Conservation (phyloP, 805 yeast genomes). For the Candida loeiensis region DNA sequence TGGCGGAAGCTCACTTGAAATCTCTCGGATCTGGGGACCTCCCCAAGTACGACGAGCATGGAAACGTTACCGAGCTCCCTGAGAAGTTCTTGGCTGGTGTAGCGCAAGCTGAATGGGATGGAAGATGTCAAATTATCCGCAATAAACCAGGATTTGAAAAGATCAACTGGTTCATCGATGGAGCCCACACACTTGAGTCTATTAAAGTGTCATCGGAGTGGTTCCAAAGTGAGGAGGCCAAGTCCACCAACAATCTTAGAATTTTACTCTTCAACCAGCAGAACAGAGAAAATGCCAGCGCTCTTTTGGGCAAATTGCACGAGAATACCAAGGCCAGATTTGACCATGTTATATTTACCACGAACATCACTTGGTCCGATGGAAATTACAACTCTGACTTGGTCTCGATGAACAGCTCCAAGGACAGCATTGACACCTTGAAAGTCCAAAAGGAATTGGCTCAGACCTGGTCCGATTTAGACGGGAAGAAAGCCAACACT, state of each 20-base stretch:
- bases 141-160: conserved; percentile 36
- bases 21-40: conserved; percentile 39
- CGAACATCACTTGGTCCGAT: conserved; percentile 86
- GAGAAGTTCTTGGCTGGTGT: conserved; percentile 56
- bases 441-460: conserved; percentile 77
- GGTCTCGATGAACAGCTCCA: conserved; percentile 79
- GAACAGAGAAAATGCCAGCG: conserved; percentile 72
- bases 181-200: conserved; percentile 93
- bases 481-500: conserved; percentile 26
- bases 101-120: conserved; percentile 80
- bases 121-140: conserved; percentile 79
- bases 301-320: conserved; percentile 54
- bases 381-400: conserved; percentile 80
- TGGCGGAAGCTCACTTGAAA: conserved; percentile 59
- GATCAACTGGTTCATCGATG: conserved; percentile 84
- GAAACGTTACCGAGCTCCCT: conserved; percentile 37
- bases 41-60: conserved; percentile 19
- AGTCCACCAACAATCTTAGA: conserved; percentile 29
- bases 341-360: conserved; percentile 79
- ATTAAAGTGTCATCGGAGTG: conserved; percentile 77
- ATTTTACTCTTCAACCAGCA: conserved; percentile 90
- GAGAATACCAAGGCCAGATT: conserved; percentile 42
- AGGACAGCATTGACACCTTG: conserved; percentile 73
- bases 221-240: conserved; percentile 44
- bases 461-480: conserved; percentile 60